Base-by-base conservation (phyloP, 192 early-diverging fungal species). In the Fimicolochytrium jonesii region DNA sequence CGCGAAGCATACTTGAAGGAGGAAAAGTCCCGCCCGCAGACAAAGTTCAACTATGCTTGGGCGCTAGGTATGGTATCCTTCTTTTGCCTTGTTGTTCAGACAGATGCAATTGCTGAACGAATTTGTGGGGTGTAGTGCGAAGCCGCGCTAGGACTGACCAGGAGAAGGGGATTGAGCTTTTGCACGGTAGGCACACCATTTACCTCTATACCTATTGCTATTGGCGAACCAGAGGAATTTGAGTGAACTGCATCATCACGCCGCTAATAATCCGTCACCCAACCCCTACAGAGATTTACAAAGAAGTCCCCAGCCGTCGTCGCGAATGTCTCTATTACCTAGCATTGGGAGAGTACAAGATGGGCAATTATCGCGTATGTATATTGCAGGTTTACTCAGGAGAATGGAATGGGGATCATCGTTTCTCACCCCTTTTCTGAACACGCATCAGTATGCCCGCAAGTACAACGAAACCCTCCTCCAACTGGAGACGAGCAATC, bases 11-110 rank as follows among this genome's bases (percentile, higher is more conserved):
- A 71, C 67, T 20, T 55, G 76, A 89, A 52, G 77, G 87, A 56
- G 87, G 89, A 66, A 68, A 82, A 45, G 74, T 86, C 58, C 75
- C 79, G 25, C 78, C 87, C 68, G 23, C 95, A 98, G 75, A 93
- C 90, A 49, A 94, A 93, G 70, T 98, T 98, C 80, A 95, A 98
- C 80, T 93, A 90, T 66, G 92, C 95, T 0, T 98, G 94, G 92
- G 92, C 88, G 0, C 82, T 95, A 34, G 85, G 92, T 66, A 86
- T 84, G 71, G 17, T 30, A 17, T 15, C 18, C 6, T 13, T 6
- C 30, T 17, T 39, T 39, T 39, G 9, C 7, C 9, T 39, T 17
- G 7, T 39, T 17, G 37, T 39, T 7, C 37, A 7, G 37, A 39
- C 37, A 17, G 37, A 7, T 39, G 37, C 7, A 39, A 7, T 7